These are phyloP conservation scores for Globisporangium ultimum DNA, from an alignment of 352 stramenopile genomes.

Conservation along the genomic window DNA sequence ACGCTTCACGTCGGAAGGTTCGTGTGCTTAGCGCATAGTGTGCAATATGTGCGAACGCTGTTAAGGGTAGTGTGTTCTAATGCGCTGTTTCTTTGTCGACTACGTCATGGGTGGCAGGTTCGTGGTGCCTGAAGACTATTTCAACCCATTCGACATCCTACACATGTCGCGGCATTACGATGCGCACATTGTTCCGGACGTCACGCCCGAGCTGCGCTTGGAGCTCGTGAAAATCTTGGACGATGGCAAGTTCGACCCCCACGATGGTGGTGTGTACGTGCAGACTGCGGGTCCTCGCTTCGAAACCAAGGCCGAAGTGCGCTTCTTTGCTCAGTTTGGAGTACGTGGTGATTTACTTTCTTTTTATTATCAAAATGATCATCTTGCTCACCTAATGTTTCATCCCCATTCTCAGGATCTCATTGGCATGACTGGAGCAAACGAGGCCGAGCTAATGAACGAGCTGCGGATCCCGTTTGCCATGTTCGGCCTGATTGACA, in stretches of 20 bases:
- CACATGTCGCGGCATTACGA: constrained; percentile 81
- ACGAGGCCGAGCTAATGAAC: constrained; percentile 85
- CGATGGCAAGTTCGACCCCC: constrained; percentile 36
- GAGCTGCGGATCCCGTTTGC: constrained; percentile 79
- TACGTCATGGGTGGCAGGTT: constrained; percentile 21
- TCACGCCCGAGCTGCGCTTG: constrained; percentile 38
- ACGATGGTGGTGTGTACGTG: constrained; percentile 83
- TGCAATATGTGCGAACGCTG: constrained; percentile 2
- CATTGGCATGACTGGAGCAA: constrained; percentile 87
- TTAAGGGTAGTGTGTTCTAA: not conserved
- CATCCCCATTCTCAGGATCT: constrained; percentile 35
- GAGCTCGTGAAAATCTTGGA: constrained; percentile 50
- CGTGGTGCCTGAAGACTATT: constrained; percentile 86
- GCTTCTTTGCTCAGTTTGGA: constrained; percentile 84
- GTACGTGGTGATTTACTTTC: constrained; percentile 12
- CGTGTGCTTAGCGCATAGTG: constrained; percentile 8
- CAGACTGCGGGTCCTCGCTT: constrained; percentile 84
- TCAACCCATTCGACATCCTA: constrained; percentile 85
- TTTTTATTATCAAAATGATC: not conserved
- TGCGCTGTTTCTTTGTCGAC: too few relatives aligned
- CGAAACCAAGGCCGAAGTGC: constrained; percentile 89
- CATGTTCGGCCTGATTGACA: constrained; percentile 89
- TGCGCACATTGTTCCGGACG: constrained; percentile 79
- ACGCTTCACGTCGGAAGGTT: constrained; percentile 42
- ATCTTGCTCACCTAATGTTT: too few relatives aligned